Percentiles rank a stretch among this genome's conserved stretches.
Evolutionary conservation across 2,329 filamentous ascomycete genomes (phyloP).

Genomic region (Trichoderma koningii): DNA sequence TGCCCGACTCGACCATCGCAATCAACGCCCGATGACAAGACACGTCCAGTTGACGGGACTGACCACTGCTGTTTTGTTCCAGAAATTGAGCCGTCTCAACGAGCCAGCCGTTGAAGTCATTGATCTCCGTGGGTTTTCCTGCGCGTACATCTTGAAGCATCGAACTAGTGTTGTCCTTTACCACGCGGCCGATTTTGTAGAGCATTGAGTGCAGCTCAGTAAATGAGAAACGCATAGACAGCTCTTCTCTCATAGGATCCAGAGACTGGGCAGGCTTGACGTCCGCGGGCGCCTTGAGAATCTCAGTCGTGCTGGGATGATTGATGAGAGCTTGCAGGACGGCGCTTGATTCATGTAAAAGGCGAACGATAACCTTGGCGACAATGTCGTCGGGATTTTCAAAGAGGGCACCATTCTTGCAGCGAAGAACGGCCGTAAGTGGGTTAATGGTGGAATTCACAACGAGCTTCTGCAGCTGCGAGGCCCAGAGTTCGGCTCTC

Average conservation of each 20-base stretch:
- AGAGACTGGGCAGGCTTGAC: background rate
- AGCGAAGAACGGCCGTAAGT: conserved; percentile 75
- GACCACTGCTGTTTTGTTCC: conserved; percentile 29
- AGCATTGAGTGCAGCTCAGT: conserved; percentile 49
- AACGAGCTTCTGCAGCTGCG: conserved; percentile 85
- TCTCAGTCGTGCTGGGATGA: conserved; percentile 50
- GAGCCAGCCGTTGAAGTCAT: conserved; percentile 63
- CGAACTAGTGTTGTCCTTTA: conserved; percentile 58
- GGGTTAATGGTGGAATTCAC: conserved; percentile 83
- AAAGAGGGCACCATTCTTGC: conserved; percentile 77
- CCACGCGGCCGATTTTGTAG: conserved; percentile 49
- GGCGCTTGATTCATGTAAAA: conserved; percentile 72
- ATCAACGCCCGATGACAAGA: conserved; percentile 47
- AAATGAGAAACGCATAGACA: conserved; percentile 45
- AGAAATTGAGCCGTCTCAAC: conserved; percentile 49
- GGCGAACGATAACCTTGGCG: conserved; percentile 62
- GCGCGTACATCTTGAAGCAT: conserved; percentile 62
- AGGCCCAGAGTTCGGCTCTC: conserved; percentile 50
- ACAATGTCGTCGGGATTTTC: conserved; percentile 54
- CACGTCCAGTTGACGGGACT: conserved; percentile 33
- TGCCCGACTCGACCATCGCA: conserved; percentile 45
- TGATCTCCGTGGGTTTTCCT: conserved; percentile 56
- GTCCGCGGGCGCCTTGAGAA: conserved; percentile 37
- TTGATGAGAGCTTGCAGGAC: conserved; percentile 71
- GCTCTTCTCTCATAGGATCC: conserved; percentile 7